Evolutionary conservation across 2,329 filamentous ascomycete genomes (phyloP).

Genomic region (Akanthomyces uredinophilus): DNA sequence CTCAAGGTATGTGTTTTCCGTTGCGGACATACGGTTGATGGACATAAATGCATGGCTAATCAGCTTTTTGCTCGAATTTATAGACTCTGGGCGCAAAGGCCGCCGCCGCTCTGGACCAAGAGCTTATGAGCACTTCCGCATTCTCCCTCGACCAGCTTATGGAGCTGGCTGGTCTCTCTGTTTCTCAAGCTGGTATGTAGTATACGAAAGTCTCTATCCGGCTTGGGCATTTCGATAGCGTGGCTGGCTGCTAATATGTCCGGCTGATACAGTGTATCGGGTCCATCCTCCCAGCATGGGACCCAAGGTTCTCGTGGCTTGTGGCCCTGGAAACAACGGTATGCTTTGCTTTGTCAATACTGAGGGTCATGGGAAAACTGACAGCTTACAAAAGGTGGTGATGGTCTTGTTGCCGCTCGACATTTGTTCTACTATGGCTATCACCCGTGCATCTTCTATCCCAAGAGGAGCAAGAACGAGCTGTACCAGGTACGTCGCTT

Average conservation of each 20-base stretch:
- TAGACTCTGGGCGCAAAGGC: conserved; percentile 87
- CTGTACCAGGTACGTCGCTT: conserved; percentile 65
- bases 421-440: conserved; percentile 93
- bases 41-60: background rate
- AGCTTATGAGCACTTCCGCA: conserved; percentile 82
- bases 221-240: background rate
- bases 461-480: conserved; percentile 85
- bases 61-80: background rate
- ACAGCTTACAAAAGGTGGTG: conserved; percentile 61
- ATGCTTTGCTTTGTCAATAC: conserved; percentile 14
- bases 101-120: conserved; percentile 82
- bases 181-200: conserved; percentile 74
- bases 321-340: conserved; percentile 77
- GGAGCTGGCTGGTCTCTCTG: conserved; percentile 89
- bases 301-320: conserved; percentile 75
- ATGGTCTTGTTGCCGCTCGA: conserved; percentile 88
- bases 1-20: conserved; percentile 25
- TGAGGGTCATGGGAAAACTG: background rate
- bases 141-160: conserved; percentile 96
- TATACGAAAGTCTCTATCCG: background rate
- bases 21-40: background rate
- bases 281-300: conserved; percentile 73
- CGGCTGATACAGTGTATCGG: conserved; percentile 59
- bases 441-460: conserved; percentile 82
- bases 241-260: background rate